Conservation (phyloP, 2,329 filamentous ascomycete species). For the Chrysoporthe deuterocubensis region DNA sequence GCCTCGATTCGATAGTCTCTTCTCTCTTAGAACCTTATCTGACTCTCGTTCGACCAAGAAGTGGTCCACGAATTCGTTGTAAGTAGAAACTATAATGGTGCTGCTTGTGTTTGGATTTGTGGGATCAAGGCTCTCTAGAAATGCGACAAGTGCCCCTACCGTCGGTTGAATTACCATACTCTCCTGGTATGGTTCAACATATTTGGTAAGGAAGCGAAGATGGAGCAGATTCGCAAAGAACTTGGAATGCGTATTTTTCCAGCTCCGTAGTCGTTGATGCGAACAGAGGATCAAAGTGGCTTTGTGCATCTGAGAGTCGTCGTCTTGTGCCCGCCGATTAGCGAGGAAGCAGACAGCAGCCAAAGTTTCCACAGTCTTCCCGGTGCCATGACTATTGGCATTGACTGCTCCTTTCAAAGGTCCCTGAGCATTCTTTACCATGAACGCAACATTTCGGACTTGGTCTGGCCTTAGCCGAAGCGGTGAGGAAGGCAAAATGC, state of each 20-base stretch:
- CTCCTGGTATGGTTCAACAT: not conserved
- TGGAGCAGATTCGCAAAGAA: constrained; percentile 9
- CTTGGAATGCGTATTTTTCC: not conserved
- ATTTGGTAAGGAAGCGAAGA: not conserved
- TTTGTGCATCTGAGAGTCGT: not conserved
- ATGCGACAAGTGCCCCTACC: not conserved
- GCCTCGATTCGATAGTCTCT: constrained; percentile 4
- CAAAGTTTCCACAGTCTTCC: constrained; percentile 15
- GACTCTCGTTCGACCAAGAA: not conserved
- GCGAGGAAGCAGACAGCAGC: constrained; percentile 15
- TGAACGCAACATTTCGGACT: constrained; percentile 14
- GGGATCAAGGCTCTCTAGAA: not conserved
- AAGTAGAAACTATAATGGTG: not conserved
- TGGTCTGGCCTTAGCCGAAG: constrained; percentile 17
- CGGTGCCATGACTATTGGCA: constrained; percentile 12
- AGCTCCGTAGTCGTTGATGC: constrained; percentile 10
- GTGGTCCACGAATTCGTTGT: not conserved
- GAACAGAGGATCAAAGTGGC: constrained; percentile 9
- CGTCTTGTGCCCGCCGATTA: not conserved
- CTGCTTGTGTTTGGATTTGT: not conserved
- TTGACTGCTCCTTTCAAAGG: constrained; percentile 6
- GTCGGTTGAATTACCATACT: not conserved
- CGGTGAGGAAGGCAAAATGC: not conserved
- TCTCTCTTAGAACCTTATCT: not conserved
- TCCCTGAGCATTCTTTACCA: constrained; percentile 16